These are phyloP conservation scores for Boletus rex-veris DNA, from an alignment of 768 basidiomycete species.

Conservation along the genomic window DNA sequence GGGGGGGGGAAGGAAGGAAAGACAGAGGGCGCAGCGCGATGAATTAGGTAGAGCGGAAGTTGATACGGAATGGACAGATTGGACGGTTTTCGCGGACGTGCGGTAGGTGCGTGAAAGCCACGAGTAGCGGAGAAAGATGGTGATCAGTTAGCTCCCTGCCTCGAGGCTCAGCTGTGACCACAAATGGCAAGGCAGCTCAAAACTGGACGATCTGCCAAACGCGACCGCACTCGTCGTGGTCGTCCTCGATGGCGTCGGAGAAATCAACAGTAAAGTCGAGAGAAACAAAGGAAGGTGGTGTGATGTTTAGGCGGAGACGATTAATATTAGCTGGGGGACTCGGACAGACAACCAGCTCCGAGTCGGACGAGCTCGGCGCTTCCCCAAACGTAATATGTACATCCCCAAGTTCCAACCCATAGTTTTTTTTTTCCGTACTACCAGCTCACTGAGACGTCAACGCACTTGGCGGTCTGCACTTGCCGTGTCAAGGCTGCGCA, in stretches of 20 bases:
- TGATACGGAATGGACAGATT: constrained; percentile 28
- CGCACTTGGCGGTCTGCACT: neutral
- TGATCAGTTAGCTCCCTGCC: constrained; percentile 24
- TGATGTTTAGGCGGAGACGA: constrained; percentile 25
- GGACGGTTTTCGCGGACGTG: constrained; percentile 30
- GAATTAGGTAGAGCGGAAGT: constrained; percentile 31
- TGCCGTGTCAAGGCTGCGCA: constrained; percentile 11
- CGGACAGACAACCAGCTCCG: neutral
- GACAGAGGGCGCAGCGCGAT: constrained; percentile 27
- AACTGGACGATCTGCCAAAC: constrained; percentile 9
- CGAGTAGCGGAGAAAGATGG: constrained; percentile 32
- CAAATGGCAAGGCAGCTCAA: constrained; percentile 21
- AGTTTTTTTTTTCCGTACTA: neutral
- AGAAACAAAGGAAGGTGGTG: constrained; percentile 17
- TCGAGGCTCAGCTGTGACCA: constrained; percentile 29
- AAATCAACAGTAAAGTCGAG: neutral
- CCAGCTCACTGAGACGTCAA: constrained; percentile 7
- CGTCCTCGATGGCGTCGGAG: neutral
- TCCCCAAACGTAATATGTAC: constrained; percentile 14
- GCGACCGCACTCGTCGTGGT: constrained; percentile 4
- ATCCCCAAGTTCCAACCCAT: neutral
- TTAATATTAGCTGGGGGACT: neutral
- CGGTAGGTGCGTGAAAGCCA: constrained; percentile 35
- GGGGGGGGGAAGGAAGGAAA: constrained; percentile 20
- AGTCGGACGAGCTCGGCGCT: neutral